phyloP scores from a whole-genome alignment of 176 grass and related monocot species.

The Guadua angustifolia region DNA sequence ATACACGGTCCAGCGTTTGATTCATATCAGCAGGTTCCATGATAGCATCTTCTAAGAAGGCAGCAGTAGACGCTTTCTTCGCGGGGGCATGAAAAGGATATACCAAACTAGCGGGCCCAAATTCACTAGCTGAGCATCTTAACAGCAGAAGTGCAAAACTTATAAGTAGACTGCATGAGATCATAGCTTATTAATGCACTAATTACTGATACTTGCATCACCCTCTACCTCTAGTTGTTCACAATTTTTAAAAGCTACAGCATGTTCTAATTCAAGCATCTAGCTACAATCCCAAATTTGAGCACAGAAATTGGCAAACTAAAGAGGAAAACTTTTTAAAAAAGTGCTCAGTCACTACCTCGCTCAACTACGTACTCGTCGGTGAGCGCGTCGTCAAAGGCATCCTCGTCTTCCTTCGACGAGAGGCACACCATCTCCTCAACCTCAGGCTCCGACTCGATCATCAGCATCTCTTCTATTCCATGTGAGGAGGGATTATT shows the following conservation, averaged over 20 bases:
- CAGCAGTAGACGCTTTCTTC: no score
- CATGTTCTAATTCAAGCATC: background rate
- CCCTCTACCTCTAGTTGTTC: background rate
- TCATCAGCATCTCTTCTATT: constrained; percentile 60
- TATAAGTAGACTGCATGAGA: background rate
- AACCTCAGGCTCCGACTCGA: constrained; percentile 65
- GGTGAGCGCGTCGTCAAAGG: constrained; percentile 88
- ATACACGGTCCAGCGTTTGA: no score
- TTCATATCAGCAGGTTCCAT: no score
- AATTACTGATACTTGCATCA: background rate
- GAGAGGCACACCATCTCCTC: constrained; percentile 18
- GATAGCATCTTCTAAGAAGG: no score
- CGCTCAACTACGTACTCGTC: constrained; percentile 80
- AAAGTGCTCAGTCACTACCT: constrained; percentile 45
- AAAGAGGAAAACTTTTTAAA: no score
- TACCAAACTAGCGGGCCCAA: no score
- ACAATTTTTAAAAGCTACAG: background rate
- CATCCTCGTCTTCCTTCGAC: constrained; percentile 51
- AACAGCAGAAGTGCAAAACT: background rate
- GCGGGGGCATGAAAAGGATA: no score
- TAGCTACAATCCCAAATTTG: constrained; percentile 18
- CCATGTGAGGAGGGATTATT: background rate
- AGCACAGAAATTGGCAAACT: background rate
- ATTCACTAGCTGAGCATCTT: background rate
- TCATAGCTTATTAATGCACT: background rate